Evolutionary conservation across 2,329 filamentous ascomycete genomes (phyloP), one percentile per base, ranked within the genome.

Genomic region (Clarireedia paspali): DNA sequence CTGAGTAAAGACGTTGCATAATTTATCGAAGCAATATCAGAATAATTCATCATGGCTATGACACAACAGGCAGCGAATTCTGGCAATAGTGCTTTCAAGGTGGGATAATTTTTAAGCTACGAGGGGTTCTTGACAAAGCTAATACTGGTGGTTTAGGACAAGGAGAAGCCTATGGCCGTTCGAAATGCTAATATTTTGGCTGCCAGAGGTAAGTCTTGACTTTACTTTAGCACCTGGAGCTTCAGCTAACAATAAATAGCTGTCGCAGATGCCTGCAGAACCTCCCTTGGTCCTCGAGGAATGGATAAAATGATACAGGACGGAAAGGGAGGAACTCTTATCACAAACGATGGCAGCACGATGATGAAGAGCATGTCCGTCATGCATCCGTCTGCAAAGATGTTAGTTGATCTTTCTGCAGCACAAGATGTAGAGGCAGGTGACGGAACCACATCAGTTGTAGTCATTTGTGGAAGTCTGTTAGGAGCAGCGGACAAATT

Each of bases 321-420:
- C 24, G 62, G 60, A 10, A 55, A 56, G 46, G 94, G 92, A 75
- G 89, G 95, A 74, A 96, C 91, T 57, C 94, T 97, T 73, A 99
- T 99, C 76, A 99, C 94, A 70, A 99, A 99, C 79, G 94, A 99
- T 75, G 94, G 94, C 72, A 95, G 95, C 77, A 99, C 94, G 57
- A 99, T 99, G 92, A 77, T 99, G 70, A 95, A 89, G 77, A 92
- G 92, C 78, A 97, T 99, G 94, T 88, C 89, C 63, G 94, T 99
- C 64, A 91, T 99, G 87, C 94, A 99, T 71, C 94, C 94, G n/a
- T 95, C 95, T 49, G 94, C 94, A 51, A 96, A 96, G 78, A 99
- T 99, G 94, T 81, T 99, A 64, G 94, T 99, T 68, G 91, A 99
- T 73, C 82, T 99, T 60, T 95, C 92, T 67, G 89, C 94, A 64